Evolutionary conservation across 2,329 filamentous ascomycete species (phyloP).

Genomic region (Fusarium mexicanum): DNA sequence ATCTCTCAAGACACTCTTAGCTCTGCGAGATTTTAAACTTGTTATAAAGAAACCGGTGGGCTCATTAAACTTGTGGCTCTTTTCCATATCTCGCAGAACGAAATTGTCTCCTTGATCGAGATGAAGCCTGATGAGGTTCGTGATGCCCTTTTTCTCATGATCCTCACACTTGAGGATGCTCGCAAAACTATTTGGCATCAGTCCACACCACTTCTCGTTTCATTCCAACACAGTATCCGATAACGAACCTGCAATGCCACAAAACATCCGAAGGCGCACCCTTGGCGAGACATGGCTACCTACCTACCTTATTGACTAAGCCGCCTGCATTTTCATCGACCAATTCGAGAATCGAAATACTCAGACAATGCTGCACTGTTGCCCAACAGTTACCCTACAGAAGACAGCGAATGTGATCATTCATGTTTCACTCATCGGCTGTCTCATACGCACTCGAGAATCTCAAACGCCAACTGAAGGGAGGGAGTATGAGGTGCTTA

Average conservation of each 20-base stretch:
- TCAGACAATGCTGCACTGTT: constrained; percentile 1
- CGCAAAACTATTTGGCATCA: background rate
- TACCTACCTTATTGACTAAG: background rate
- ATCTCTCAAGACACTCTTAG: constrained; percentile 22
- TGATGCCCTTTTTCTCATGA: background rate
- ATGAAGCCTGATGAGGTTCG: background rate
- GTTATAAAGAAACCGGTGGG: constrained; percentile 18
- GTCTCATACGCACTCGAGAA: constrained; percentile 12
- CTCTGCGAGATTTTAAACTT: background rate
- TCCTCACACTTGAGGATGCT: background rate
- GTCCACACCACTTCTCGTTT: background rate
- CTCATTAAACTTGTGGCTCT: constrained; percentile 21
- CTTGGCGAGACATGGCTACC: constrained; percentile 5
- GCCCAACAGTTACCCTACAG: constrained; percentile 15
- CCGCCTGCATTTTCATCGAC: background rate
- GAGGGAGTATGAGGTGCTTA: background rate
- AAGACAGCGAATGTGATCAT: background rate
- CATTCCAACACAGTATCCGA: constrained; percentile 12
- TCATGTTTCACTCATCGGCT: background rate
- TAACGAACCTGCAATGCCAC: background rate
- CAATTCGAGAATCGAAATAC: background rate
- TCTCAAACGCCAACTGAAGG: background rate
- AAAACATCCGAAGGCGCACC: background rate
- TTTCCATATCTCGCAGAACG: background rate
- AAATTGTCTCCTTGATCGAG: background rate